These are phyloP conservation scores for Tagetes erecta DNA, from an alignment of 129 eudicot genomes.

Conservation along the genomic window DNA sequence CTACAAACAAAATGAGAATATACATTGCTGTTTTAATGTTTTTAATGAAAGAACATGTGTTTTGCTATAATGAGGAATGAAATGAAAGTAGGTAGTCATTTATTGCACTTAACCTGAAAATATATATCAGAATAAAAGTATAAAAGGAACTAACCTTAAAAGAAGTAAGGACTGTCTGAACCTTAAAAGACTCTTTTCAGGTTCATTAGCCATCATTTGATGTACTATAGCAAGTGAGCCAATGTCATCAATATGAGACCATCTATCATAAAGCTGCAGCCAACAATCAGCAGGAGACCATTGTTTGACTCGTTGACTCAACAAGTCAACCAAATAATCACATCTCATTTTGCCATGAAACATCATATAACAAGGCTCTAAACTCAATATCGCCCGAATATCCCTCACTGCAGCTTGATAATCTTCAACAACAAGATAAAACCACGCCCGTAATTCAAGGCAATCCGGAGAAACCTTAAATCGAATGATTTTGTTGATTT, in stretches of 20 bases:
- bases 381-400: slow-evolving; percentile 53
- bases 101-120: neutral
- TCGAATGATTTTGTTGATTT: slow-evolving; percentile 55
- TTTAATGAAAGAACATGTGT: neutral
- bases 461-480: slow-evolving; percentile 65
- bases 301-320: slow-evolving; percentile 49
- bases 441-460: slow-evolving; percentile 77
- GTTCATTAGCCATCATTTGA: slow-evolving; percentile 69
- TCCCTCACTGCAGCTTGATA: slow-evolving; percentile 65
- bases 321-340: slow-evolving; percentile 51
- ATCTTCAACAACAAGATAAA: slow-evolving; percentile 56
- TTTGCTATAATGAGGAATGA: neutral
- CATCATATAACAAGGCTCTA: slow-evolving; percentile 65
- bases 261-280: slow-evolving; percentile 72
- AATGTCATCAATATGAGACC: slow-evolving; percentile 81
- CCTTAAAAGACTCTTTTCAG: slow-evolving; percentile 62
- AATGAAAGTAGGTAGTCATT: neutral
- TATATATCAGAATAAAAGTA: neutral
- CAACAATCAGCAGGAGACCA: slow-evolving; percentile 80
- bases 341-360: slow-evolving; percentile 67
- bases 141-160: slow-evolving; percentile 42
- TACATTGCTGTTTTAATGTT: neutral
- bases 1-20: neutral
- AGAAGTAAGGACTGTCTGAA: slow-evolving; percentile 78
- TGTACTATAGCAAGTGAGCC: slow-evolving; percentile 73